These are phyloP conservation scores for Gleditsia sinensis DNA, from an alignment of 306 rosid genomes.

Conservation along the genomic window DNA sequence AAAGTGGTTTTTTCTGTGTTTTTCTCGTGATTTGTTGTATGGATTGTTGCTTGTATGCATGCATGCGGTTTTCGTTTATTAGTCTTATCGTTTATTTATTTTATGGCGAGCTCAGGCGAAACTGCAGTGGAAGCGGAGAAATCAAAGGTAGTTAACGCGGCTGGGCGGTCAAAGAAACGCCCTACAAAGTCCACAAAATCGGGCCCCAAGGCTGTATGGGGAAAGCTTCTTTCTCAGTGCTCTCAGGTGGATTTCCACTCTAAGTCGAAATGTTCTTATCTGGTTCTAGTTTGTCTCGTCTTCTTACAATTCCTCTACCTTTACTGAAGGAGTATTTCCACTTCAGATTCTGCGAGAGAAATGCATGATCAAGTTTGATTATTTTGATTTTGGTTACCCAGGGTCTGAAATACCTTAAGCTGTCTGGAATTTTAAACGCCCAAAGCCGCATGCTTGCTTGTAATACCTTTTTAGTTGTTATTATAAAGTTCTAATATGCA, in stretches of 20 bases:
- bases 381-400: not conserved
- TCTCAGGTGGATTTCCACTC: slow-evolving; percentile 66
- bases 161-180: slow-evolving; percentile 61
- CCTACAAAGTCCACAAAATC: slow-evolving; percentile 44
- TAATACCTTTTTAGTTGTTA: not conserved
- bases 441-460: not conserved
- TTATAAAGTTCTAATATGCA: not conserved
- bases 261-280: not conserved
- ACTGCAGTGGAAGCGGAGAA: slow-evolving; percentile 50
- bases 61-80: slow-evolving; percentile 41
- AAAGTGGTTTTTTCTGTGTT: slow-evolving; percentile 10
- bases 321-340: not conserved
- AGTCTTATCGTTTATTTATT: slow-evolving; percentile 27
- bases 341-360: not conserved
- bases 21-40: not conserved
- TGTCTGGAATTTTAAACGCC: not conserved
- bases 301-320: not conserved
- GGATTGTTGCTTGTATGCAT: slow-evolving; percentile 28
- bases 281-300: not conserved
- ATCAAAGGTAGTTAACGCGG: slow-evolving; percentile 41
- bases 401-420: not conserved
- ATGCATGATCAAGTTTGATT: not conserved
- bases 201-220: slow-evolving; percentile 65
- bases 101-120: slow-evolving; percentile 49
- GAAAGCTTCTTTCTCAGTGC: slow-evolving; percentile 87